Evolutionary conservation across 305 asterid species (phyloP).

Genomic region (Ilex paraguariensis): DNA sequence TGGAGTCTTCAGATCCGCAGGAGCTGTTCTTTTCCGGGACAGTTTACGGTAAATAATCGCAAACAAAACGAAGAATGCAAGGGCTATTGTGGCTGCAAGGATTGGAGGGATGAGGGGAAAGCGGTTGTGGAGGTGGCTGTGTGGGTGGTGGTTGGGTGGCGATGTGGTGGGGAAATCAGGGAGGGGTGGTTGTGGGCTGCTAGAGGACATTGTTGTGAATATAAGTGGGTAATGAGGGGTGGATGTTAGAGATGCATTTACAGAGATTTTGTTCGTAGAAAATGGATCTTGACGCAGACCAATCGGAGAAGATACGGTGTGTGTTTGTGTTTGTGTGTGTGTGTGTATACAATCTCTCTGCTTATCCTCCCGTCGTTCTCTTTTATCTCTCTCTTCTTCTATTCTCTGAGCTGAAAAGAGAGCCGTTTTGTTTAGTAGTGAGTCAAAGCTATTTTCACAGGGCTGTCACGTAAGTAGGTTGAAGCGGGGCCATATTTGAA

Average conservation of each 20-base stretch:
- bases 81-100: constrained; percentile 37
- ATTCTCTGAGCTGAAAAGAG: too few species aligned
- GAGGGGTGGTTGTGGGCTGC: constrained; percentile 24
- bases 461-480: too few species aligned
- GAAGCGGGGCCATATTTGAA: too few species aligned
- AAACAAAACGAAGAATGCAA: constrained; percentile 40
- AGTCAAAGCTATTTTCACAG: too few species aligned
- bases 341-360: too few species aligned
- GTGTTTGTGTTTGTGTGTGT: too few species aligned
- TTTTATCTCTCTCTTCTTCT: too few species aligned
- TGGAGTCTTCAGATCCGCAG: constrained; percentile 71
- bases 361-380: too few species aligned
- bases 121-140: constrained; percentile 27
- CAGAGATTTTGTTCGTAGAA: constrained; percentile 10
- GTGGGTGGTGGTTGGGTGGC: constrained; percentile 13
- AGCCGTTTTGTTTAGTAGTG: too few species aligned
- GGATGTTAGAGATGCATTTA: constrained; percentile 12
- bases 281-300: not conserved
- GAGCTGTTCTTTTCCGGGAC: constrained; percentile 70
- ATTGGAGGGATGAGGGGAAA: constrained; percentile 43
- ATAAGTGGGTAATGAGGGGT: not conserved
- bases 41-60: constrained; percentile 55
- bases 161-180: constrained; percentile 20
- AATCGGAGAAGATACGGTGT: too few species aligned
- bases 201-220: constrained; percentile 44